Evolutionary conservation across 768 basidiomycete species (phyloP).

Genomic region (Xerocomellus dryophilus): DNA sequence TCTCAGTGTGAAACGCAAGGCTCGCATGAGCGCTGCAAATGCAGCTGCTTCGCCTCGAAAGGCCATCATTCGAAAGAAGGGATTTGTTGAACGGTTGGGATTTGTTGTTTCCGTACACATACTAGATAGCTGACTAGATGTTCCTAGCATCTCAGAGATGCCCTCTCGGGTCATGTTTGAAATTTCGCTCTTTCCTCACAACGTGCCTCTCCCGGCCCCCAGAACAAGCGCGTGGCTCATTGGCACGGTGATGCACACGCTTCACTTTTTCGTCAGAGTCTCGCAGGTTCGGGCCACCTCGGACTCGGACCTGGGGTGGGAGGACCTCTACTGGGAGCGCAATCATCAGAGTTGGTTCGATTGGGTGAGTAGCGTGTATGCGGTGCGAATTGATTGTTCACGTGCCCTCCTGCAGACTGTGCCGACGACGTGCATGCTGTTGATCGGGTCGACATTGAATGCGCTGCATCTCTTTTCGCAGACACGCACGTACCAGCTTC

Average conservation of each 20-base stretch:
- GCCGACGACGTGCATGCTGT: constrained; percentile 55
- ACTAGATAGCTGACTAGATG: constrained; percentile 14
- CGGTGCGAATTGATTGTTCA: constrained; percentile 8
- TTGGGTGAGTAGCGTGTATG: constrained; percentile 54
- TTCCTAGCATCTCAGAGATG: constrained; percentile 54
- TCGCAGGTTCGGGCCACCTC: constrained; percentile 53
- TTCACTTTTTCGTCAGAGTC: constrained; percentile 66
- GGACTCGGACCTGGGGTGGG: constrained; percentile 74
- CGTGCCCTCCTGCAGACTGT: constrained; percentile 48
- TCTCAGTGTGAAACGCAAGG: constrained; percentile 43
- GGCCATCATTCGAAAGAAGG: constrained; percentile 59
- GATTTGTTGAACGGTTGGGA: constrained; percentile 56
- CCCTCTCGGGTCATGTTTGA: constrained; percentile 76
- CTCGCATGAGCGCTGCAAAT: constrained; percentile 35
- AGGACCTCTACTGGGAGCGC: constrained; percentile 70
- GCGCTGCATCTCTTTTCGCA: constrained; percentile 68
- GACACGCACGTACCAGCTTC: constrained; percentile 65
- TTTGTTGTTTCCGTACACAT: not conserved
- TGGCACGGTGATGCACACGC: constrained; percentile 61
- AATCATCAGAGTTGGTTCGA: constrained; percentile 69
- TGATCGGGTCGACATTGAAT: constrained; percentile 56
- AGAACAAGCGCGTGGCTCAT: constrained; percentile 63
- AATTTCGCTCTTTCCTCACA: constrained; percentile 78
- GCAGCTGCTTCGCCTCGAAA: constrained; percentile 41
- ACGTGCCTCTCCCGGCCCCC: constrained; percentile 68